Evolutionary conservation across 1,284 basidiomycete species (phyloP), one percentile per base, ranked within the genome.

Genomic region (Vanrija pseudolonga): DNA sequence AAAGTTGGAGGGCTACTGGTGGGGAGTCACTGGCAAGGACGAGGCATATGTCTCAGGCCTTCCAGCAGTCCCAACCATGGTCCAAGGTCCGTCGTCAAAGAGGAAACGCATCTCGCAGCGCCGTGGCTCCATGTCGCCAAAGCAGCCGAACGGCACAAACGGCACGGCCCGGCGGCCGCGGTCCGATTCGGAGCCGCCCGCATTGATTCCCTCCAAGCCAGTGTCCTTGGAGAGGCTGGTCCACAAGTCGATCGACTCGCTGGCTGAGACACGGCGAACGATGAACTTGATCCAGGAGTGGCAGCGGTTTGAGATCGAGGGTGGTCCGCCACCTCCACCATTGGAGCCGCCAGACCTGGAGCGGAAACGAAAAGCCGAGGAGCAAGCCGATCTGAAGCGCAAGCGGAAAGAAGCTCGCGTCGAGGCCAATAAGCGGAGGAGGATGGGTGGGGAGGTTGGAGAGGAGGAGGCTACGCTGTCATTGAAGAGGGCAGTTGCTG

Each of bases 401-500:
- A 59, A 51, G 43, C 52, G 60, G 37, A 53, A 52, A 19, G 65
- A 57, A 20, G 64, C 69, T 44, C 56, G 56, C 11, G 42, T 39
- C 20, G 63, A 67, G 39, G 53, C 48, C 9, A 49, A 44, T 8
- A 60, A 68, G 50, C 54, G 72, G 40, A 48, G 59, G 45, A 58
- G 57, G 43, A 17, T 52, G 6, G 69, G 72, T 12, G 70, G 66
- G 8, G 73, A 76, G 55, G 65, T 76, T 2, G 70, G 73, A 15
- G 68, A 67, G 49, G 59, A 52, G 7, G 67, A 74, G 51, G 78
- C 75, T 5, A 59, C 61, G 0, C 49, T 67, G 24, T 55, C 60
- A 12, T 51, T 76, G 56, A 72, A 71, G 53, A 55, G 61, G n/a
- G 66, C 68, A 1, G 61, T 71, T 2, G 79, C 81, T 46, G 88